Conservation (phyloP, 768 basidiomycete genomes). For the Boletus eberwhitei region DNA sequence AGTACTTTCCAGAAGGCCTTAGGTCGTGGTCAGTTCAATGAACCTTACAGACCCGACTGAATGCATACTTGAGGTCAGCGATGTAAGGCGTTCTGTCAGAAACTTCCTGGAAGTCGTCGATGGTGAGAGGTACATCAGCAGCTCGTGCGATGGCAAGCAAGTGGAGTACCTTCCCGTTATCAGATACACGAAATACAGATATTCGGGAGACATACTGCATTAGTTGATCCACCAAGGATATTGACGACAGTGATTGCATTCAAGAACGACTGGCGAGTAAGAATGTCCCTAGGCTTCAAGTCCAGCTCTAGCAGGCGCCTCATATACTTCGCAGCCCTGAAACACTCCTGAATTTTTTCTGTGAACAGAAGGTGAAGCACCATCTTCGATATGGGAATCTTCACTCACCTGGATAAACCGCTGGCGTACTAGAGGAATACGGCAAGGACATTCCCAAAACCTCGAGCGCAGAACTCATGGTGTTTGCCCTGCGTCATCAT, state of each 20-base stretch:
- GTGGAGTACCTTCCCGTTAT: slow-evolving; percentile 62
- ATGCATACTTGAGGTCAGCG: slow-evolving; percentile 69
- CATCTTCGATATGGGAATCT: neutral
- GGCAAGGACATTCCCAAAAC: slow-evolving; percentile 84
- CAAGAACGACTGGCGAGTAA: slow-evolving; percentile 69
- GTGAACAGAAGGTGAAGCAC: slow-evolving; percentile 2
- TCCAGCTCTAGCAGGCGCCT: slow-evolving; percentile 72
- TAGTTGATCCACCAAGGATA: slow-evolving; percentile 83
- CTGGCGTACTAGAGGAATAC: slow-evolving; percentile 73
- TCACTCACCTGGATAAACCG: slow-evolving; percentile 57
- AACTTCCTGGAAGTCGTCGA: slow-evolving; percentile 85
- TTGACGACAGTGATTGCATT: slow-evolving; percentile 82
- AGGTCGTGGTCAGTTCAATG: slow-evolving; percentile 1
- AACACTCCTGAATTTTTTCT: slow-evolving; percentile 84
- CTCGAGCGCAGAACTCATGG: slow-evolving; percentile 84
- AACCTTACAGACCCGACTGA: slow-evolving; percentile 1
- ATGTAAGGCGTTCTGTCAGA: slow-evolving; percentile 80
- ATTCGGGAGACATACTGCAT: slow-evolving; percentile 54
- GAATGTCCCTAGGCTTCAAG: slow-evolving; percentile 77
- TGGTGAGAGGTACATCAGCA: slow-evolving; percentile 65
- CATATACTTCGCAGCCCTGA: slow-evolving; percentile 73
- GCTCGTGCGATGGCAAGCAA: slow-evolving; percentile 83
- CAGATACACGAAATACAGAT: neutral
- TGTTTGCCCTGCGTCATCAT: slow-evolving; percentile 58
- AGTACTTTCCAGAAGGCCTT: slow-evolving; percentile 81